phyloP scores from a whole-genome alignment of 352 stramenopile genomes.

The Pythium sukuiense region DNA sequence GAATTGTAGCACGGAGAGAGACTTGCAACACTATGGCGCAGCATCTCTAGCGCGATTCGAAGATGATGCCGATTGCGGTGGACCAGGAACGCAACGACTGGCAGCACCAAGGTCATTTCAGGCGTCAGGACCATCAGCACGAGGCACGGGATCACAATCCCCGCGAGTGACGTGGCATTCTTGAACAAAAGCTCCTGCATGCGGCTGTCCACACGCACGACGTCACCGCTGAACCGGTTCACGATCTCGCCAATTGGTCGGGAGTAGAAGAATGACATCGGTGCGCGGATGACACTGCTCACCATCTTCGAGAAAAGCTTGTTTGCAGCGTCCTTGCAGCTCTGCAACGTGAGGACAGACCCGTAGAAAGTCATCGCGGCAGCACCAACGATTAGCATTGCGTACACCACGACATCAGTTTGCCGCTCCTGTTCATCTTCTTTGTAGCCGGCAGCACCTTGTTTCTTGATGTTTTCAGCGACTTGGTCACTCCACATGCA shows the following conservation, averaged over 20 bases:
- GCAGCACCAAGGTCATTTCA: conserved; percentile 62
- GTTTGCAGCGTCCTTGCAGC: conserved; percentile 22
- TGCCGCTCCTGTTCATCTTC: conserved; percentile 8
- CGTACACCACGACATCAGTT: conserved; percentile 26
- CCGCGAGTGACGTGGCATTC: conserved; percentile 16
- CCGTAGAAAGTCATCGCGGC: conserved; percentile 26
- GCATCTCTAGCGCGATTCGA: conserved; percentile 26
- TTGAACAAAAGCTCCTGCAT: conserved; percentile 20
- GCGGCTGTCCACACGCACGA: conserved; percentile 18
- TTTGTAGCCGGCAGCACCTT: not conserved
- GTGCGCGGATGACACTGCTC: conserved; percentile 20
- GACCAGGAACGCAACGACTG: conserved; percentile 56
- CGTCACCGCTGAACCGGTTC: conserved; percentile 40
- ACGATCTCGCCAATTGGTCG: conserved; percentile 38
- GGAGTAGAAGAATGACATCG: conserved; percentile 40
- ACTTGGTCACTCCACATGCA: conserved; percentile 29
- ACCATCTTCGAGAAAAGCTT: conserved; percentile 20
- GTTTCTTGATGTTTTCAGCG: not conserved
- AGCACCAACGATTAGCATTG: conserved; percentile 15
- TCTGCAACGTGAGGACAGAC: conserved; percentile 13
- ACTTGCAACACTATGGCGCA: conserved; percentile 19
- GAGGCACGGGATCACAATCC: conserved; percentile 29
- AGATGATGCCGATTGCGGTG: conserved; percentile 23
- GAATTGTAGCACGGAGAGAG: conserved; percentile 28
- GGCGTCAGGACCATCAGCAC: conserved; percentile 33